Conservation (phyloP, 1,284 basidiomycete genomes). For the Cystobasidium sp. region DNA sequence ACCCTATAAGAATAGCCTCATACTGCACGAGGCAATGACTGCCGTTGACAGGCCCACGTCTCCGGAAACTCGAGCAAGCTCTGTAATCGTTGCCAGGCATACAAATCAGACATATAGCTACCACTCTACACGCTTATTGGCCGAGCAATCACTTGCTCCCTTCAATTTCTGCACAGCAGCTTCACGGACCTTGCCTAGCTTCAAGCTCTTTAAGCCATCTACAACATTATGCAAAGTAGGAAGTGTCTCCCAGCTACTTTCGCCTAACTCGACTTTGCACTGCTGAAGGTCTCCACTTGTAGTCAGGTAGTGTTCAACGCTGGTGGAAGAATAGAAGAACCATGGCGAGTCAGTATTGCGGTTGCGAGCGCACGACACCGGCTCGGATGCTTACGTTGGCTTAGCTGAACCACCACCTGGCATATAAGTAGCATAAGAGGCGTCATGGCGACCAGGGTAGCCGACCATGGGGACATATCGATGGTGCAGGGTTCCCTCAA, state of each 20-base stretch:
- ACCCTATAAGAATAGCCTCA: no score
- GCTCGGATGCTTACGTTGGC: slow-evolving; percentile 34
- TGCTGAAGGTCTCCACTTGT: slow-evolving; percentile 26
- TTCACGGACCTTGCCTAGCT: slow-evolving; percentile 37
- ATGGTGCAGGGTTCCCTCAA: slow-evolving; percentile 51
- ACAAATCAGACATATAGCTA: neutral
- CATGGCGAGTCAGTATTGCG: no score
- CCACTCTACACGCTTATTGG: slow-evolving; percentile 40
- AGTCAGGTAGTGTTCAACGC: slow-evolving; percentile 27
- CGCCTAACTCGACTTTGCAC: slow-evolving; percentile 41
- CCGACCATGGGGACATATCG: slow-evolving; percentile 53
- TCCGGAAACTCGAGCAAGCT: no score
- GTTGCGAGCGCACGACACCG: neutral
- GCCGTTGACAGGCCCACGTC: no score
- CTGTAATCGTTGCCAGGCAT: no score
- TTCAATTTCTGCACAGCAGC: slow-evolving; percentile 41
- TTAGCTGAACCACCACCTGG: slow-evolving; percentile 38
- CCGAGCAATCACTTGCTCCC: slow-evolving; percentile 38
- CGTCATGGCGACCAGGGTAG: slow-evolving; percentile 52
- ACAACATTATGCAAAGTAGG: slow-evolving; percentile 50
- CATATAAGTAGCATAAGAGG: slow-evolving; percentile 50
- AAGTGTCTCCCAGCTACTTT: slow-evolving; percentile 45
- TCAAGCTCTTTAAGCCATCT: slow-evolving; percentile 45
- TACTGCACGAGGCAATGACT: no score
- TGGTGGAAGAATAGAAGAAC: neutral